Percentiles rank a stretch among this genome's conserved stretches.
Conservation (phyloP, 2,329 filamentous ascomycete genomes). For the Trichophyton equinum region DNA sequence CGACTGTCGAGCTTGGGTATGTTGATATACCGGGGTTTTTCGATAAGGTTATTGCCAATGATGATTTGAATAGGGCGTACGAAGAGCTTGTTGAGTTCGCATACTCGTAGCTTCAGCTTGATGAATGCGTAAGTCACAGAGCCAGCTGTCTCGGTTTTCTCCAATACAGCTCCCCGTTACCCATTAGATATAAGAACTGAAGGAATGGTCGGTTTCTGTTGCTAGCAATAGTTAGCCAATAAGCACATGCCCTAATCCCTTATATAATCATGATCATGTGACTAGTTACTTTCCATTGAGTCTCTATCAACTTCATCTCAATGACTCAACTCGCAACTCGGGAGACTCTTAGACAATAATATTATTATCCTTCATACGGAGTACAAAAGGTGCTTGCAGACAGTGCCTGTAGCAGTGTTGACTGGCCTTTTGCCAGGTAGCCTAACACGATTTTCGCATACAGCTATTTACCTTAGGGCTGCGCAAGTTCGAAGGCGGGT, state of each 20-base stretch:
- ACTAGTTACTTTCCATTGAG: not conserved
- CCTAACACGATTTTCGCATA: slow-evolving; percentile 1
- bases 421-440: not conserved
- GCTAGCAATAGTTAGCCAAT: too few relatives aligned
- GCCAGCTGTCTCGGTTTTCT: too few relatives aligned
- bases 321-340: not conserved
- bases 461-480: not conserved
- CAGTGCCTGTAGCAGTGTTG: not conserved
- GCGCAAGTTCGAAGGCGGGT: slow-evolving; percentile 2
- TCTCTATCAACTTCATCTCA: not conserved
- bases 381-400: not conserved
- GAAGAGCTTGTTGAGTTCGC: slow-evolving; percentile 35
- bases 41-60: slow-evolving; percentile 50
- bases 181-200: too few relatives aligned
- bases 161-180: too few relatives aligned
- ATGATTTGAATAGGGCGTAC: slow-evolving; percentile 43
- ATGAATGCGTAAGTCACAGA: too few relatives aligned
- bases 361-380: not conserved
- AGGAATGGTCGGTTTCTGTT: too few relatives aligned
- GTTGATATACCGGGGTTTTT: slow-evolving; percentile 50
- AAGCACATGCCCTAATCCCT: too few relatives aligned
- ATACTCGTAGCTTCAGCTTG: not conserved
- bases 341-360: not conserved
- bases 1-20: slow-evolving; percentile 57
- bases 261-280: too few relatives aligned